Percentiles rank a stretch among this genome's conserved stretches.
Conservation (phyloP, 495 filamentous ascomycete genomes). For the Clohesyomyces aquaticus region DNA sequence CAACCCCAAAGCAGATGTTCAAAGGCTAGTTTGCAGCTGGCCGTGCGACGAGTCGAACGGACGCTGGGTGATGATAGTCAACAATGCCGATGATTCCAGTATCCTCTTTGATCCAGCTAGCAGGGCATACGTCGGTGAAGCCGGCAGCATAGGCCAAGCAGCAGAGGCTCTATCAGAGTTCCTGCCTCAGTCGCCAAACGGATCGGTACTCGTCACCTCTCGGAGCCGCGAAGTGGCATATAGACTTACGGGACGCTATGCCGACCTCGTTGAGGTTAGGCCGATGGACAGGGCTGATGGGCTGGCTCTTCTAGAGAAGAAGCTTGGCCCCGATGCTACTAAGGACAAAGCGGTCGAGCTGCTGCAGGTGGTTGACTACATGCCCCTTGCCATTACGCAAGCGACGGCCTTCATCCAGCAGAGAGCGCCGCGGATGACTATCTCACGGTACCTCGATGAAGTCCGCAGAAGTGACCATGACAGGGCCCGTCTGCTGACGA, state of each 20-base stretch:
- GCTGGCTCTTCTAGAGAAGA: neutral
- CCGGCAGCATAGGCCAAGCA: no score
- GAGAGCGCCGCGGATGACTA: constrained; percentile 11
- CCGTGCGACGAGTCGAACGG: no score
- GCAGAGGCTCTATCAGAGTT: constrained; percentile 2
- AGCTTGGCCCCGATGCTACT: neutral
- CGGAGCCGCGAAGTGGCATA: no score
- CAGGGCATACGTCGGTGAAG: no score
- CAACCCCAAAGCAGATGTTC: neutral
- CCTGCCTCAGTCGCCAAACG: neutral
- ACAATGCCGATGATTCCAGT: no score
- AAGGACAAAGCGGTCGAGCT: constrained; percentile 3
- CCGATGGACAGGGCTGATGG: neutral
- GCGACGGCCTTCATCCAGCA: constrained; percentile 21
- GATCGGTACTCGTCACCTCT: neutral
- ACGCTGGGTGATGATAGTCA: no score
- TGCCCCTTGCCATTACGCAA: constrained; percentile 23
- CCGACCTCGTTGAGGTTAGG: neutral
- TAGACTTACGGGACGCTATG: neutral
- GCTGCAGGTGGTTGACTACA: constrained; percentile 11
- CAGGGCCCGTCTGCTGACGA: neutral
- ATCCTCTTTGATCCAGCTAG: no score
- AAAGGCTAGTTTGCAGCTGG: no score
- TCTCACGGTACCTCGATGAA: constrained; percentile 12
- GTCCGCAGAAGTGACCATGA: neutral